Conservation (phyloP, 2,329 filamentous ascomycete species). For the Paraconiothyrium brasiliense region DNA sequence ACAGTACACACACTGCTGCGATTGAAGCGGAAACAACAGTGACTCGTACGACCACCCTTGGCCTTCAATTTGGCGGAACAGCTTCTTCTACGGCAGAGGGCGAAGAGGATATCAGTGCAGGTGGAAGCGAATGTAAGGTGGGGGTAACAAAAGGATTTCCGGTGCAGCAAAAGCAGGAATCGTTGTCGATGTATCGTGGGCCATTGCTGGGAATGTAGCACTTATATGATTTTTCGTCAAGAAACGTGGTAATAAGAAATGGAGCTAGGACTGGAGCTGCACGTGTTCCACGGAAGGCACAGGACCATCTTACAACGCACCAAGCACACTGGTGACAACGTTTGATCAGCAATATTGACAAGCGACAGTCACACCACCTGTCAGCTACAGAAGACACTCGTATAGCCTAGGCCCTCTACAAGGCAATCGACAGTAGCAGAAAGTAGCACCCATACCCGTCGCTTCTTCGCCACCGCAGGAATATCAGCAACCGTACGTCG, state of each 20-base stretch:
- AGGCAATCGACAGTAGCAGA: not conserved
- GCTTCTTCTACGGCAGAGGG: not conserved
- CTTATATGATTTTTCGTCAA: constrained; percentile 16
- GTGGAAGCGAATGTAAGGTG: not conserved
- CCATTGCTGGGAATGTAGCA: constrained; percentile 10
- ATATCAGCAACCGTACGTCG: not conserved
- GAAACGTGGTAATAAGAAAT: constrained; percentile 2
- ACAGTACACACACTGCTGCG: constrained; percentile 12
- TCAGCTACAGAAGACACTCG: too few relatives aligned
- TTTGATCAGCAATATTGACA: not conserved
- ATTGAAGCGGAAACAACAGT: constrained; percentile 9
- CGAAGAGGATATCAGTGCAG: not conserved
- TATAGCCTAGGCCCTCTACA: not conserved
- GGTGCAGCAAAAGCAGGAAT: constrained; percentile 15
- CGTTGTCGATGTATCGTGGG: constrained; percentile 12
- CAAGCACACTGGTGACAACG: not conserved
- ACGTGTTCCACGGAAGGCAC: not conserved
- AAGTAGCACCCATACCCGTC: not conserved
- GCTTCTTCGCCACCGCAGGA: constrained; percentile 4
- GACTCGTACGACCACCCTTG: constrained; percentile 12
- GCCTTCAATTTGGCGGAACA: constrained; percentile 14
- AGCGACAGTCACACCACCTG: not conserved
- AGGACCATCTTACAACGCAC: not conserved
- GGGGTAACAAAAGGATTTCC: constrained; percentile 1
- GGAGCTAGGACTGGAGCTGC: not conserved